These are phyloP conservation scores for Nicotiana obtusifolia DNA, from an alignment of 257 asterid species.

Conservation along the genomic window DNA sequence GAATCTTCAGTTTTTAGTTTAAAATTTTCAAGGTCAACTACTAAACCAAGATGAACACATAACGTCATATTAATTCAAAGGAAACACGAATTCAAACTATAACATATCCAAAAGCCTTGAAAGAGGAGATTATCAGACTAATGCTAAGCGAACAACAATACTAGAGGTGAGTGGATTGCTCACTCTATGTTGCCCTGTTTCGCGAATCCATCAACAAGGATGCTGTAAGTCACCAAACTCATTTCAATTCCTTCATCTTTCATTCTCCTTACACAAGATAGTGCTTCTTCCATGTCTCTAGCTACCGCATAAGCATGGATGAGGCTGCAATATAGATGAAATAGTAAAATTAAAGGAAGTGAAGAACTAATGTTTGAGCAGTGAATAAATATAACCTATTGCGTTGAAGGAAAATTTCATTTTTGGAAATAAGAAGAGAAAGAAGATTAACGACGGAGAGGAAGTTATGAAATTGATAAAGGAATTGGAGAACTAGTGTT, in stretches of 20 bases:
- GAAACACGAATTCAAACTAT: neutral
- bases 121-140: neutral
- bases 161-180: conserved; percentile 24
- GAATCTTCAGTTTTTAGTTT: neutral
- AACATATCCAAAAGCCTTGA: neutral
- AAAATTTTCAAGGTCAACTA: neutral
- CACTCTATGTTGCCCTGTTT: conserved; percentile 62
- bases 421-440: neutral
- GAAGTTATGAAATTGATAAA: neutral
- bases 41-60: neutral
- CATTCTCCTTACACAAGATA: conserved; percentile 86
- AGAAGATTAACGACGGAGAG: neutral
- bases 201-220: conserved; percentile 87
- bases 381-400: neutral
- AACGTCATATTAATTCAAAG: neutral
- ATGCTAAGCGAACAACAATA: neutral
- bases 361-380: neutral
- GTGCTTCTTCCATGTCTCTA: conserved; percentile 98
- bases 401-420: neutral
- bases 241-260: conserved; percentile 75
- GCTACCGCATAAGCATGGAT: conserved; percentile 93
- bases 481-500: neutral
- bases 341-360: neutral
- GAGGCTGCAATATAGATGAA: conserved; percentile 55
- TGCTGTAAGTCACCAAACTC: conserved; percentile 91